These are phyloP conservation scores for Paspalum notatum DNA, from an alignment of 176 grass and related monocot species.

Conservation along the genomic window DNA sequence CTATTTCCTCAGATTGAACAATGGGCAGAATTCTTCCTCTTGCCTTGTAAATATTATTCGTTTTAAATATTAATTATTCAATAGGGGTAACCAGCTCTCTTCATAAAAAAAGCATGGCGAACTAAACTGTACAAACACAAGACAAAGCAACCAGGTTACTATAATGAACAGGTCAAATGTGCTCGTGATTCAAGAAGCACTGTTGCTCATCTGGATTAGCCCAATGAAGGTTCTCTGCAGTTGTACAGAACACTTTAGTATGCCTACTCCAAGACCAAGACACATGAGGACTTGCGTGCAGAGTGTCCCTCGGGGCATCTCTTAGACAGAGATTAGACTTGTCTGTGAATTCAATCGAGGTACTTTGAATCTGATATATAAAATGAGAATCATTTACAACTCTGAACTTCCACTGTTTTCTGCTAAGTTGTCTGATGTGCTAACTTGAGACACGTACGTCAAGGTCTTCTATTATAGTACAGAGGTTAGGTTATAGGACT, in stretches of 20 bases:
- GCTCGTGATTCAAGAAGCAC: constrained; percentile 38
- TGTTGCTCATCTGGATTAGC: constrained; percentile 46
- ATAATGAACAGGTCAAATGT: constrained; percentile 13
- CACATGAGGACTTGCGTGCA: constrained; percentile 35
- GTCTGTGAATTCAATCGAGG: constrained; percentile 31
- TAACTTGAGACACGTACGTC: constrained; percentile 5
- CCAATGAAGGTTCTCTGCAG: constrained; percentile 61
- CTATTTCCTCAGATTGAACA: no score
- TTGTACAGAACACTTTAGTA: constrained; percentile 39
- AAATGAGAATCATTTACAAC: neutral
- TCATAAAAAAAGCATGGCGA: neutral
- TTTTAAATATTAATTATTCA: no score
- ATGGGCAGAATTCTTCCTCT: no score
- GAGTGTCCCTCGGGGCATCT: constrained; percentile 34
- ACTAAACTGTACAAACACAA: constrained; percentile 12
- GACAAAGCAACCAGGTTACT: constrained; percentile 31
- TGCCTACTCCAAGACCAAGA: constrained; percentile 43
- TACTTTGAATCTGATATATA: constrained; percentile 11
- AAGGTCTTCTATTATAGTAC: neutral
- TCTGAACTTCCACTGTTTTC: neutral
- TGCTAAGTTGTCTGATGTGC: neutral
- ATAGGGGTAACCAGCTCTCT: no score
- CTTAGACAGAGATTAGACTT: constrained; percentile 46
- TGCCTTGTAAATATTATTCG: no score
- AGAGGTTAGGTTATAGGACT: neutral